Evolutionary conservation across 2,329 filamentous ascomycete species (phyloP), one percentile per base, ranked within the genome.

Genomic region (Talaromyces sp.): DNA sequence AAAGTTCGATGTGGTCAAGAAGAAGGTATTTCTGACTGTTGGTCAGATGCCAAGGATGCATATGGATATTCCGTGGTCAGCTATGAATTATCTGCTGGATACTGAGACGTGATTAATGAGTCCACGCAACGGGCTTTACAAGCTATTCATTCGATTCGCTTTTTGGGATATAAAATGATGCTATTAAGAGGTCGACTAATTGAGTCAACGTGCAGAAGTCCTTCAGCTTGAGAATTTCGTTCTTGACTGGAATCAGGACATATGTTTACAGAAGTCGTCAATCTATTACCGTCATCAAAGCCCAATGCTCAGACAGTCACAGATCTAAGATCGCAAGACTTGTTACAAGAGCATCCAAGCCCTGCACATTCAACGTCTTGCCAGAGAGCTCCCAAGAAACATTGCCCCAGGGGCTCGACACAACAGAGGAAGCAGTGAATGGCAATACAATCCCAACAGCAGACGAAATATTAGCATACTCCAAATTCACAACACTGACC

Each of bases 401-500:
- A 46, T 46, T 39, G 5, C 57, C 57, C 57, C 57, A 59, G 9
- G 57, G 45, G 15, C 36, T 46, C 8, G 52, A 56, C 8, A 39
- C 39, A 45, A 52, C 46, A n/a, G 43, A 41, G 2, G 57, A 50
- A 21, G 37, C 37, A 28, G 36, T 25, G 21, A 59, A 59, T 10
- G 57, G 53, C 37, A 59, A 36, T 9, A 11, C 19, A 37, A 59
- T 52, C 17, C 33, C 11, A 3, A 59, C 17, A 13, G 52, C 37
- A 2, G 57, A 59, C 1, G 53, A 40, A 11, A 17, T 33, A 28
- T 55, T 36, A 9, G 37, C 31, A 43, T 59, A 59, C 4, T 46
- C 57, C 37, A 59, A 10, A 35, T 56, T 59, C 6, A 59, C 57
- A 33, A 59, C 22, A 28, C 57, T 59, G 5, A 59, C 31, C 45